Evolutionary conservation across 164 flowering plant species (phyloP).

Genomic region (Aristolochia fimbriata): DNA sequence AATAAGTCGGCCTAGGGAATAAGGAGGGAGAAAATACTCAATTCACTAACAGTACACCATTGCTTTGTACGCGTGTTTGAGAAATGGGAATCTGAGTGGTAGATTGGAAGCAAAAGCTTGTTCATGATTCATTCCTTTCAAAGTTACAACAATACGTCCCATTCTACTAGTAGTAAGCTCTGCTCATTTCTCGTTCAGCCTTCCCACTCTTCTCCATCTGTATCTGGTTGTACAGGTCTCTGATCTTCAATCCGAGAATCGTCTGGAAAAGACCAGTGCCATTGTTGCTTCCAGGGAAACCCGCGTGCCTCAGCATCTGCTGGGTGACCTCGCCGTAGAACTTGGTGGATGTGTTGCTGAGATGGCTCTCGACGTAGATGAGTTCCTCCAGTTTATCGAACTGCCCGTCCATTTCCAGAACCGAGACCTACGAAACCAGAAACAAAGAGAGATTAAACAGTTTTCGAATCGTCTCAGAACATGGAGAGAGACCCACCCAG

Average conservation of each 20-base stretch:
- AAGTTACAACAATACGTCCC: background rate
- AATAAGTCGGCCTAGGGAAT: too few species aligned
- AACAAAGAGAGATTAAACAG: too few species aligned
- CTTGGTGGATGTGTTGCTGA: slow-evolving; percentile 84
- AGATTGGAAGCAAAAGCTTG: too few species aligned
- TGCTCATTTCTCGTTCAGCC: background rate
- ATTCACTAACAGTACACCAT: too few species aligned
- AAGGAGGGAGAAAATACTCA: too few species aligned
- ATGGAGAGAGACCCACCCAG: too few species aligned
- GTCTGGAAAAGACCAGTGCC: slow-evolving; percentile 96
- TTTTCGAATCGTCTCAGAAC: too few species aligned
- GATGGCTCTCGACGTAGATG: slow-evolving; percentile 85
- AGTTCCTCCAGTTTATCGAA: slow-evolving; percentile 95
- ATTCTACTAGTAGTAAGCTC: background rate
- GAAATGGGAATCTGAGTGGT: too few species aligned
- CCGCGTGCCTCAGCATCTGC: slow-evolving; percentile 83
- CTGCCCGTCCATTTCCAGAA: slow-evolving; percentile 95
- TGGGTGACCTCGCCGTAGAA: slow-evolving; percentile 96
- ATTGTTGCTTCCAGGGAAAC: slow-evolving; percentile 94
- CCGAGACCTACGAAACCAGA: slow-evolving; percentile 49
- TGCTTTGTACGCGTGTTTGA: too few species aligned
- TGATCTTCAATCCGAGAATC: slow-evolving; percentile 74
- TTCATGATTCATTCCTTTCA: too few species aligned
- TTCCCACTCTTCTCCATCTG: background rate
- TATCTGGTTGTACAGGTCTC: slow-evolving; percentile 82